phyloP scores from a whole-genome alignment of 2,329 filamentous ascomycete species.

The Penicillium frequentans region DNA sequence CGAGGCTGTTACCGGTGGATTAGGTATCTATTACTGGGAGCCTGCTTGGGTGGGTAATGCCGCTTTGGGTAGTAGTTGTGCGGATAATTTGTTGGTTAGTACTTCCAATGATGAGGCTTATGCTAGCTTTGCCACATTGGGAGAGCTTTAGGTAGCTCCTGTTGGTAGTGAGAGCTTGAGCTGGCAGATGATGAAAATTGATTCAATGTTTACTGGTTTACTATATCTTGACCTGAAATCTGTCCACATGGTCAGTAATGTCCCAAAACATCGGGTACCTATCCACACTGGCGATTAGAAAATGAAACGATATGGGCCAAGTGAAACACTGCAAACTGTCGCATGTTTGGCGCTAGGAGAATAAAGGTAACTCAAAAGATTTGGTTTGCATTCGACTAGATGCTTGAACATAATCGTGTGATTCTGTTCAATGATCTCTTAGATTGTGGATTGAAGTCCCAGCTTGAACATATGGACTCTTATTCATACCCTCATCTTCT shows the following conservation, averaged over 20 bases:
- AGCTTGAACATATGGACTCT: neutral
- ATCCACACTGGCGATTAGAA: too few species aligned
- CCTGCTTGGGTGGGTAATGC: slow-evolving; percentile 69
- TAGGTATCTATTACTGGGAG: slow-evolving; percentile 73
- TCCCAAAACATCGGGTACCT: too few species aligned
- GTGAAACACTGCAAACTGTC: too few species aligned
- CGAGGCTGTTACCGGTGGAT: slow-evolving; percentile 52
- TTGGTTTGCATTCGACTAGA: too few species aligned
- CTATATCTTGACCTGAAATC: neutral
- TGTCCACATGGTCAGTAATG: too few species aligned
- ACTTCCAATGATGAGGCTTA: slow-evolving; percentile 53
- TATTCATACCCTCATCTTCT: neutral
- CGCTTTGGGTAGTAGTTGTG: slow-evolving; percentile 64
- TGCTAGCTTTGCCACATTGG: slow-evolving; percentile 59
- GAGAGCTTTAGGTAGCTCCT: slow-evolving; percentile 40
- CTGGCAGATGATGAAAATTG: neutral
- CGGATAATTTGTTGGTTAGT: slow-evolving; percentile 63
- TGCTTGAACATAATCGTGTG: too few species aligned
- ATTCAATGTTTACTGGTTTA: neutral
- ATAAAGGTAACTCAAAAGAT: too few species aligned
- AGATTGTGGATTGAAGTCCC: neutral
- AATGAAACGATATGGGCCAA: too few species aligned
- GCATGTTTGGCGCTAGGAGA: too few species aligned
- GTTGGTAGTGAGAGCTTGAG: neutral
- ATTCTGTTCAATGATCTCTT: too few species aligned